Evolutionary conservation across 495 filamentous ascomycete genomes (phyloP).

Genomic region (Chaetomium cochliodes): DNA sequence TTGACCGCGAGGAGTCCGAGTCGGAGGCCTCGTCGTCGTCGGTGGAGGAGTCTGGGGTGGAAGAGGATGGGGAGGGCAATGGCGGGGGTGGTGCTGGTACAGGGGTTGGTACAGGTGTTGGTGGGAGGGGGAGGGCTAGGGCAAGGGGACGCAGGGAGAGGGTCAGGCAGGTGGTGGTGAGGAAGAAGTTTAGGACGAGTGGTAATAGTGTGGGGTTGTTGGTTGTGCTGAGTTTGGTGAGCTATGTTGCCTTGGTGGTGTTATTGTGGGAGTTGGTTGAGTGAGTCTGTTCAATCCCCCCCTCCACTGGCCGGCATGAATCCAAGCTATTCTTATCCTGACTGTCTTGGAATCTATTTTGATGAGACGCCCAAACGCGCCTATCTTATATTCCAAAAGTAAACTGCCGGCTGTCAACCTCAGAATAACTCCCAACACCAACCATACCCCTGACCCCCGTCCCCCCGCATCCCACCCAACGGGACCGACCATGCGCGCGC

Average conservation of each 20-base stretch:
- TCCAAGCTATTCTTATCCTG: neutral
- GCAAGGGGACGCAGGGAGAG: neutral
- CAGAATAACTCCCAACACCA: conserved; percentile 3
- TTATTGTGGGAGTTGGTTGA: conserved; percentile 61
- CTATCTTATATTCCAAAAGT: neutral
- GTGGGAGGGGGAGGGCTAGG: neutral
- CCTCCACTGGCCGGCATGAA: neutral
- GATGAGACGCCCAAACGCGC: neutral
- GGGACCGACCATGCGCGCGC: no score
- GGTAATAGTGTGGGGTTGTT: conserved; percentile 80
- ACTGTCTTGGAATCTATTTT: neutral
- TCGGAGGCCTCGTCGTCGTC: neutral
- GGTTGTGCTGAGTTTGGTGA: conserved; percentile 74
- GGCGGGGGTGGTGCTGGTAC: conserved; percentile 19
- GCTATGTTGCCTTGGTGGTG: conserved; percentile 76
- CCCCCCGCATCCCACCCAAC: no score
- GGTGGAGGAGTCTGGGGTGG: neutral
- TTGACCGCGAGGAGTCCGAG: conserved; percentile 55
- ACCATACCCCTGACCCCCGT: neutral
- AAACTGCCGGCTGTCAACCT: neutral
- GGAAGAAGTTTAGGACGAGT: conserved; percentile 80
- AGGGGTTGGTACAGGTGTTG: conserved; percentile 15
- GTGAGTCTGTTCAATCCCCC: conserved; percentile 22
- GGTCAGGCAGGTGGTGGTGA: conserved; percentile 30
- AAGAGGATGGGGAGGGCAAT: conserved; percentile 20